Base-by-base conservation (phyloP, 176 grass and related monocot species). In the Oryza meyeriana region DNA sequence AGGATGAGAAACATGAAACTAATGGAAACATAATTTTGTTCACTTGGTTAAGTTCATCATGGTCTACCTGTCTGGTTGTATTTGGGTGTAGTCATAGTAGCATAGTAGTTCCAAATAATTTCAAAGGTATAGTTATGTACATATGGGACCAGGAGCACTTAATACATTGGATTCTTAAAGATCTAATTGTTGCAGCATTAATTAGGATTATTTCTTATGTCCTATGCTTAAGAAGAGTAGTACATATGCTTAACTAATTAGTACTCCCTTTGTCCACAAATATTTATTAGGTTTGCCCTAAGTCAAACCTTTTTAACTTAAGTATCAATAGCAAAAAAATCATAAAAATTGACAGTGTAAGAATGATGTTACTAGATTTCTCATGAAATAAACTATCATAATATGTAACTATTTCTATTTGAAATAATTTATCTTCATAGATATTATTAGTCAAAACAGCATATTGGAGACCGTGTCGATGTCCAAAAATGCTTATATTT, bases 121-220 rank as follows among this genome's bases (percentile, higher is more conserved):
- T 68, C 50, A 0, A 48, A 75, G 24, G 75, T 64, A n/a, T 69
- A 73, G 45, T 48, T 48, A 62, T 33, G 27, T 24, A 22, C 65
- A 67, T 79, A 45, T 6, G 47, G 81, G 81, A 80, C 81, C 50
- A 70, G 13, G 18, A 69, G 42, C 69, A 64, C 52, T 66, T n/a
- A 32, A 75, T 64, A 39, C 82, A 81, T 69, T 59, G 13, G 77
- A 83, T 34, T 32, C 34, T 27, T 44, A 61, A 33, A 68, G 81
- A 85, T 85, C 71, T 81, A 76, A 84, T 64, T 66, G 30, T 5
- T 75, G 66, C 39, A 64, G 64, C 50, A 76, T 80, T 74, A 85
- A 27, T 55, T 68, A 36, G 5, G 39, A 64, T 41, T 31, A 27
- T 70, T 81, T 84, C 24, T 72, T 22, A 58, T 73, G n/a, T 66